A percentile compares a stretch with the other conserved stretches of the same genome.
Evolutionary conservation across 441 rosid species (phyloP).

Genomic region (Bocquillonia castaneifolia): DNA sequence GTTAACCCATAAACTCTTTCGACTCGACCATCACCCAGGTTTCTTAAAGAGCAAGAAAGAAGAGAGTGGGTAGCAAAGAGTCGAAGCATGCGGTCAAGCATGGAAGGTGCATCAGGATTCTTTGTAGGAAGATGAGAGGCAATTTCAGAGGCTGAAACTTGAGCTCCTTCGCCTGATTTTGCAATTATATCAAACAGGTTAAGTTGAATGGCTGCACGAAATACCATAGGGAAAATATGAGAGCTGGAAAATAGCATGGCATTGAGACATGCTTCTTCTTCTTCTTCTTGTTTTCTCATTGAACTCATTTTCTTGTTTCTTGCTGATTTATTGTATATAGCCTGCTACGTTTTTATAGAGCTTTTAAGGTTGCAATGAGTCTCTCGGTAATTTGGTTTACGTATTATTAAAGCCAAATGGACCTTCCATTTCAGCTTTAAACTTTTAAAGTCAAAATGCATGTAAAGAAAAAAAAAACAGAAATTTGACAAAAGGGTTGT

Average conservation of each 20-base stretch:
- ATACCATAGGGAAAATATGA: slow-evolving; percentile 52
- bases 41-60: slow-evolving; percentile 41
- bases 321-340: no score
- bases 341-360: no score
- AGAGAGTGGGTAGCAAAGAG: slow-evolving; percentile 50
- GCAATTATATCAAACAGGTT: slow-evolving; percentile 59
- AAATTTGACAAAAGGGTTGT: no score
- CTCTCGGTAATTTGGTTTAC: no score
- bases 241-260: slow-evolving; percentile 54
- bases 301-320: slow-evolving; percentile 31
- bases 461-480: no score
- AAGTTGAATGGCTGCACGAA: slow-evolving; percentile 55
- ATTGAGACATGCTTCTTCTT: slow-evolving; percentile 45
- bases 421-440: no score
- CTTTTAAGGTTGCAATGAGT: no score
- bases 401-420: no score
- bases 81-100: slow-evolving; percentile 59
- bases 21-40: slow-evolving; percentile 33
- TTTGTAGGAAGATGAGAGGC: slow-evolving; percentile 47
- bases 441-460: no score
- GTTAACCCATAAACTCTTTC: slow-evolving; percentile 56
- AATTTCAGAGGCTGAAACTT: slow-evolving; percentile 37
- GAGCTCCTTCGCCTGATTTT: slow-evolving; percentile 41
- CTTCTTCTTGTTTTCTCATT: slow-evolving; percentile 41
- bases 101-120: slow-evolving; percentile 49